Percentiles rank a stretch among this genome's conserved stretches.
phyloP scores from a whole-genome alignment of 768 basidiomycete species.

The Porpolomopsis calyptriformis region DNA sequence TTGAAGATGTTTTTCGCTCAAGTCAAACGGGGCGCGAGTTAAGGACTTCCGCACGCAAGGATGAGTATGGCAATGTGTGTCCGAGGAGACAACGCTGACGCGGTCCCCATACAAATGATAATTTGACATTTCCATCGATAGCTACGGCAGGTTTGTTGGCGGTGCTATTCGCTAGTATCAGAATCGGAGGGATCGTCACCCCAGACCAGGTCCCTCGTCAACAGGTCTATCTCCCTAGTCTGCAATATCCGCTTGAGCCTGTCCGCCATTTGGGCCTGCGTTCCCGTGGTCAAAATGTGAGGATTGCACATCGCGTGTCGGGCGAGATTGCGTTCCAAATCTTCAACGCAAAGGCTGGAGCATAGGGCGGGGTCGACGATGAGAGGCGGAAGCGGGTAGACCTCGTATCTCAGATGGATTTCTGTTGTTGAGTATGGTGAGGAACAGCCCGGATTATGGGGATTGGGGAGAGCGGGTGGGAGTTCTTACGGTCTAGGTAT shows the following conservation, averaged over 20 bases:
- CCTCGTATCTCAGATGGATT: conserved; percentile 36
- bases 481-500: conserved; percentile 41
- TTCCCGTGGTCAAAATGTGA: conserved; percentile 34
- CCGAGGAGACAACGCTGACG: too few relatives aligned
- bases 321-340: conserved; percentile 45
- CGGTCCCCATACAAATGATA: too few relatives aligned
- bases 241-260: conserved; percentile 37
- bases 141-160: too few relatives aligned
- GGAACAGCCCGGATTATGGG: not conserved
- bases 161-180: not conserved
- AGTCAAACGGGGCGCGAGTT: too few relatives aligned
- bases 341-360: conserved; percentile 31
- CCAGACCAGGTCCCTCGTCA: conserved; percentile 36
- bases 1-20: too few relatives aligned
- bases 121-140: too few relatives aligned
- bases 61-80: too few relatives aligned
- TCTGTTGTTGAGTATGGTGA: conserved; percentile 21
- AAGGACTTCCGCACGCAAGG: too few relatives aligned
- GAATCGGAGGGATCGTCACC: conserved; percentile 6
- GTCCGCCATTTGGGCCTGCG: conserved; percentile 37
- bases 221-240: conserved; percentile 37
- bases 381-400: conserved; percentile 38
- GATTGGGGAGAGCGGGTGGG: not conserved
- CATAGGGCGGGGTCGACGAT: conserved; percentile 34
- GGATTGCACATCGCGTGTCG: conserved; percentile 43